phyloP scores from a whole-genome alignment of 495 filamentous ascomycete species.

The Sphaerosporella brunnea region DNA sequence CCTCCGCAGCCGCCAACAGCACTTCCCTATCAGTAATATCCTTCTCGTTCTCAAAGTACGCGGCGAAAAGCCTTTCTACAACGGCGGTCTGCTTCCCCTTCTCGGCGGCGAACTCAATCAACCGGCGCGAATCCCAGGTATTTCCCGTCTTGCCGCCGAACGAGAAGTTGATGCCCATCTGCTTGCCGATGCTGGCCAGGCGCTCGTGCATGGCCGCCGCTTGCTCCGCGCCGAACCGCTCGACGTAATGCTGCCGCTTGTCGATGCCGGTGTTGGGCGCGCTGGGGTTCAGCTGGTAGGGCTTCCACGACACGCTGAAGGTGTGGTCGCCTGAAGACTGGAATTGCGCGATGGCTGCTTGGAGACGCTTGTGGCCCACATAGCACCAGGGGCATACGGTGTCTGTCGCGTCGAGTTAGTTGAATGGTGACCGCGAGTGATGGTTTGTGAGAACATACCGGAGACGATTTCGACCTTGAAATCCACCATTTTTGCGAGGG shows the following conservation, averaged over 20 bases:
- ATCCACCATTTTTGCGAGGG: conserved; percentile 43
- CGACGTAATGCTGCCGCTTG: conserved; percentile 37
- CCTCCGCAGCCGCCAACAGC: conserved; percentile 41
- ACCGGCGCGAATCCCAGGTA: conserved; percentile 56
- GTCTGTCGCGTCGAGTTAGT: conserved; percentile 32
- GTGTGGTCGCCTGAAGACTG: conserved; percentile 4
- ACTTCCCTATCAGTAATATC: conserved; percentile 53
- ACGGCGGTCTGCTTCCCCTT: conserved; percentile 36
- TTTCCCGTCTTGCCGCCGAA: conserved; percentile 59
- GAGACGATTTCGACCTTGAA: conserved; percentile 55
- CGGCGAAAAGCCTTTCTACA: conserved; percentile 48
- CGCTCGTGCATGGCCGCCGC: conserved; percentile 38
- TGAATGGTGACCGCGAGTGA: conserved; percentile 1
- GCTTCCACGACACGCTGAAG: conserved; percentile 41
- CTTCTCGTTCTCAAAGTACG: conserved; percentile 59
- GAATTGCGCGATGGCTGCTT: conserved; percentile 45
- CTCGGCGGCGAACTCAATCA: conserved; percentile 51
- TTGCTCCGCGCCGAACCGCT: conserved; percentile 44
- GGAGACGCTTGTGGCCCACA: conserved; percentile 59
- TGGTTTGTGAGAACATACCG: conserved; percentile 7
- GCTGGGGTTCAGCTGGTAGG: conserved; percentile 63
- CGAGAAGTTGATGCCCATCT: conserved; percentile 53
- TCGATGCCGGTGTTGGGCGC: conserved; percentile 39
- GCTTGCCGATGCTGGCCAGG: conserved; percentile 39
- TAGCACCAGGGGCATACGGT: conserved; percentile 78